These are phyloP conservation scores for Rhododendron ferrugineum DNA, from an alignment of 148 eudicot species.

Conservation along the genomic window DNA sequence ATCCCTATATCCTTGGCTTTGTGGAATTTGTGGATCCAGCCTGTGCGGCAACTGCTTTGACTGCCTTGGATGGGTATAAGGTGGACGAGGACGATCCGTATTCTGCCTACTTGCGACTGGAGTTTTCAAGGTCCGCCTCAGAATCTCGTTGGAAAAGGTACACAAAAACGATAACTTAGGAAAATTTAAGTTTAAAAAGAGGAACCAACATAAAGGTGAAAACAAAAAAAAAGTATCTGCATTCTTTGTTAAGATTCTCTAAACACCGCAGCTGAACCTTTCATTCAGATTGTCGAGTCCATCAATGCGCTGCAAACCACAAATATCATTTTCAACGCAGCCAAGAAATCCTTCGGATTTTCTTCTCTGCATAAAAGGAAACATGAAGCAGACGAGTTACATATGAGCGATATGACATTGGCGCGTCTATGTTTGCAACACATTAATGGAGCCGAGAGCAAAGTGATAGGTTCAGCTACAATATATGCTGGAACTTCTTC, in stretches of 20 bases:
- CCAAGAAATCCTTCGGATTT: background rate
- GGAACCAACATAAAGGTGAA: background rate
- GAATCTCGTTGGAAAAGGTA: constrained; percentile 47
- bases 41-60: constrained; percentile 77
- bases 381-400: background rate
- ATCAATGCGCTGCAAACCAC: background rate
- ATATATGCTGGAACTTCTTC: background rate
- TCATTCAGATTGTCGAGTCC: background rate
- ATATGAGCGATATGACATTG: background rate
- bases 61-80: constrained; percentile 70
- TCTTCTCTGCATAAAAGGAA: background rate
- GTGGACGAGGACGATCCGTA: constrained; percentile 63
- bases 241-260: background rate
- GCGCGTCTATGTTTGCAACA: background rate
- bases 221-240: background rate
- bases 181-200: background rate
- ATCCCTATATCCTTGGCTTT: constrained; percentile 58
- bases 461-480: background rate
- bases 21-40: constrained; percentile 61
- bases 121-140: constrained; percentile 55
- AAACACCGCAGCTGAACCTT: background rate
- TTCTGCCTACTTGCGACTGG: constrained; percentile 54
- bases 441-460: background rate
- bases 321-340: background rate
- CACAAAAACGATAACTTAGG: background rate